phyloP scores from a whole-genome alignment of 306 rosid species.

The Abrus precatorius region DNA sequence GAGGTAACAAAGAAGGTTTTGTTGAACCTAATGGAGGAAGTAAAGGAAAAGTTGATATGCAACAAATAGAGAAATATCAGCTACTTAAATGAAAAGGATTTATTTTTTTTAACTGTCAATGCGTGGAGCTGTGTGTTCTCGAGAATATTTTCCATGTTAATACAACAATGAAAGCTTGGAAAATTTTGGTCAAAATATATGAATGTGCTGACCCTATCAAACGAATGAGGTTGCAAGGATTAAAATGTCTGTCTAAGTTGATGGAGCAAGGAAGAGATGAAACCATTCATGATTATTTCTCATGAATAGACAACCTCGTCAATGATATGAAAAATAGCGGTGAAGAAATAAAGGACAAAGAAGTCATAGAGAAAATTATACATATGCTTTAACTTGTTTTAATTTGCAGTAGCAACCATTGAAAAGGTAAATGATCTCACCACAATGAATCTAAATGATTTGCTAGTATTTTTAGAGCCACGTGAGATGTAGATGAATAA shows the following conservation, averaged over 20 bases:
- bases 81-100: too few species aligned
- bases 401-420: not conserved
- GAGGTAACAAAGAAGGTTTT: too few species aligned
- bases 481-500: too few species aligned
- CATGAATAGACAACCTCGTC: not conserved
- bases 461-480: too few species aligned
- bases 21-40: too few species aligned
- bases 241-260: not conserved
- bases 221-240: not conserved
- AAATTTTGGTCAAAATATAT: too few species aligned
- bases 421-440: not conserved
- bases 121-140: not conserved
- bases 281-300: not conserved
- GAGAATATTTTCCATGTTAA: not conserved
- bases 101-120: not conserved
- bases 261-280: conserved; percentile 7
- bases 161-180: too few species aligned
- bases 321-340: not conserved
- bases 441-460: not conserved
- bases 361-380: not conserved
- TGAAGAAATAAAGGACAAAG: not conserved
- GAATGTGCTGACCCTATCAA: too few species aligned
- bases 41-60: too few species aligned
- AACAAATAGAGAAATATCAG: too few species aligned
- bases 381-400: too few species aligned